Evolutionary conservation across 257 asterid species (phyloP).

Genomic region (Lycium ferocissimum): DNA sequence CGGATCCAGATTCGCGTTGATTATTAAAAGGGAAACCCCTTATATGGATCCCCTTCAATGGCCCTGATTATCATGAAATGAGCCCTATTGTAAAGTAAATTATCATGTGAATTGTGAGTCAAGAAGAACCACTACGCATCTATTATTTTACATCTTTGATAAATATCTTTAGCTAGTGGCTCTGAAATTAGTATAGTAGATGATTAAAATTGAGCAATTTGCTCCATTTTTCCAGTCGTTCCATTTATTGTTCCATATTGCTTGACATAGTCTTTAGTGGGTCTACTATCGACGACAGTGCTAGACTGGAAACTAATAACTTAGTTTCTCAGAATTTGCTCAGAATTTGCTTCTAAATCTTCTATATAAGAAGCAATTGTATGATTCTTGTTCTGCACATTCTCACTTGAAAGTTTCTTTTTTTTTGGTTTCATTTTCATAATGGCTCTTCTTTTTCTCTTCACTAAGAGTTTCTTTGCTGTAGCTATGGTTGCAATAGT

Average conservation of each 20-base stretch:
- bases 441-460: neutral
- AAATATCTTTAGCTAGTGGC: neutral
- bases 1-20: too few species aligned
- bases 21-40: too few species aligned
- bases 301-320: neutral
- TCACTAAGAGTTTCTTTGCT: neutral
- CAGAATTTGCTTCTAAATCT: conserved; percentile 3
- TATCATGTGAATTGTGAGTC: too few species aligned
- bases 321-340: neutral
- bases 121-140: neutral
- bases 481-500: neutral
- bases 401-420: neutral
- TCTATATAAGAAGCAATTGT: conserved; percentile 8
- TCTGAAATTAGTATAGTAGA: neutral
- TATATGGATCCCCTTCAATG: too few species aligned
- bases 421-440: neutral
- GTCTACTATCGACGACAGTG: neutral
- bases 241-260: neutral
- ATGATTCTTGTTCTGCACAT: neutral
- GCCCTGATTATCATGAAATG: too few species aligned
- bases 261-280: neutral
- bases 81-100: too few species aligned
- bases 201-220: neutral
- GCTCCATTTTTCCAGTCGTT: neutral
- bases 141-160: too few species aligned